Evolutionary conservation across 257 asterid genomes (phyloP), one percentile per base, ranked within the genome.

Genomic region (Forsythia suspensa): DNA sequence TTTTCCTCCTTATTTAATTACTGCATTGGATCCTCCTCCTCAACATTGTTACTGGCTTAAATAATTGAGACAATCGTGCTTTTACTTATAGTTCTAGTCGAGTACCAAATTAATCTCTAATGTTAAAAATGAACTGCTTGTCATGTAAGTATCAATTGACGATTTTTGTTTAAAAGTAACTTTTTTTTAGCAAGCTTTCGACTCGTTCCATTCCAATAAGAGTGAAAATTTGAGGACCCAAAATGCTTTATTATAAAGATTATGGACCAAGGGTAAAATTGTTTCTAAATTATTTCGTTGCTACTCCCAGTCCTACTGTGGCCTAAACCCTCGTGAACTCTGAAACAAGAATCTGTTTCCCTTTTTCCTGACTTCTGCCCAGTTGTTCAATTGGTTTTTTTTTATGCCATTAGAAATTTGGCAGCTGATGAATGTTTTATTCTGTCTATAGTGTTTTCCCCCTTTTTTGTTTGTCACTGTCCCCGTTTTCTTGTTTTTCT

Each of bases 11-110:
- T 7, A 21, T 39, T 42, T 34, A 15, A 24, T 69, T 65, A 40
- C 73, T 73, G 52, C 84, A 85, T 81, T 73, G 86, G 88, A 85
- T 82, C 69, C 86, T 29, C 12, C 65, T 57, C 77, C 43, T 42
- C 48, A 65, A 72, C 41, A 68, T 63, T 21, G 12, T 59, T 44
- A 16, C 8, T 4, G 7, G 0, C 2, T 0, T 29, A 29, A 29
- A 29, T 29, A 29, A 29, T 29, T 29, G 34, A 29, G 34, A 29
- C 34, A 29, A 1, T 29, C 34, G 34, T 29, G 34, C 34, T 29
- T 29, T 29, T 29, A 29, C 34, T 29, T 29, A 1, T 1, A 29
- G 34, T 24, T 24, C 24, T 24, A 24, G 24, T 24, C 24, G 24
- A 24, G 24, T 24, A 24, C 24, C 24, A 29, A 29, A 1, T 29